phyloP scores from a whole-genome alignment of 1,284 basidiomycete genomes.

The Apiotrichum mycotoxinovorans region DNA sequence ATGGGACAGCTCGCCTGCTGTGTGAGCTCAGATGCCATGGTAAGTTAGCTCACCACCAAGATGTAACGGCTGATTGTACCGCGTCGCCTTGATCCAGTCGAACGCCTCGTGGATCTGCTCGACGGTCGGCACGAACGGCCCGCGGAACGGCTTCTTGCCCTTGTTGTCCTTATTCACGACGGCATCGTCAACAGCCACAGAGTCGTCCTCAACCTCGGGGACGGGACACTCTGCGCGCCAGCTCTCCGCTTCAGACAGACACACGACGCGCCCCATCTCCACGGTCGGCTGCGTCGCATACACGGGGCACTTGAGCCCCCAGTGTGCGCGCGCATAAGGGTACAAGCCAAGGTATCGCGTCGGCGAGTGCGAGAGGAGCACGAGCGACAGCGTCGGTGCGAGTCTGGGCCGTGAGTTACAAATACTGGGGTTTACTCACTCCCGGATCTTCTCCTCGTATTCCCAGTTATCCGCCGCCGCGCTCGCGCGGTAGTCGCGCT shows the following conservation, averaged over 20 bases:
- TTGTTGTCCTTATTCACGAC: conserved; percentile 16
- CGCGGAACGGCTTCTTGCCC: conserved; percentile 37
- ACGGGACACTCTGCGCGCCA: conserved; percentile 72
- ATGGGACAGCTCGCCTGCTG: conserved; percentile 44
- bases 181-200: conserved; percentile 11
- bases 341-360: conserved; percentile 83
- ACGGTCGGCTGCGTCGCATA: conserved; percentile 95
- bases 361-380: conserved; percentile 81
- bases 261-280: conserved; percentile 89
- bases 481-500: conserved; percentile 44
- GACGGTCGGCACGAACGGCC: conserved; percentile 57
- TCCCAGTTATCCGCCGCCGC: conserved; percentile 34
- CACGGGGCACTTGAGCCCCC: conserved; percentile 85
- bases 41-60: conserved; percentile 84
- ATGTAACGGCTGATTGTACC: conserved; percentile 94
- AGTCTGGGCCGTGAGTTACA: conserved; percentile 57
- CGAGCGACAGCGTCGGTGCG: conserved; percentile 60
- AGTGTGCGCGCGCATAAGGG: conserved; percentile 81
- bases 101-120: conserved; percentile 93
- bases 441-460: conserved; percentile 49
- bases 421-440: conserved; percentile 36
- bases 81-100: conserved; percentile 82
- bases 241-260: conserved; percentile 74
- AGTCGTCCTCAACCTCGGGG: conserved; percentile 16
- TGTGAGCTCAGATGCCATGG: no score